A percentile compares a stretch with the other conserved stretches of the same genome.
Conservation (phyloP, 2,329 filamentous ascomycete genomes). For the Aspergillus terreus region DNA sequence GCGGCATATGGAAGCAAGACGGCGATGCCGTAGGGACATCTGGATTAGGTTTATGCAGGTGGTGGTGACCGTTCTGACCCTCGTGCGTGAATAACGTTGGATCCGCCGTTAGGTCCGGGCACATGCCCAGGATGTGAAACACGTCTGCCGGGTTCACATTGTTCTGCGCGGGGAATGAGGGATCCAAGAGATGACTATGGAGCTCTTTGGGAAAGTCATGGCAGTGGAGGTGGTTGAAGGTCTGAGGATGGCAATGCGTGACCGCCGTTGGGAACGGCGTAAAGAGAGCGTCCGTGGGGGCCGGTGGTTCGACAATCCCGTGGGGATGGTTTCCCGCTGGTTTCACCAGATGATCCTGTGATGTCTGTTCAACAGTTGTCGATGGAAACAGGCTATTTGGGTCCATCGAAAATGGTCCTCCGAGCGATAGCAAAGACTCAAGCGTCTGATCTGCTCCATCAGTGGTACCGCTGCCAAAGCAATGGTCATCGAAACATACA, state of each 20-base stretch:
- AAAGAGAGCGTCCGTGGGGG: slow-evolving; percentile 16
- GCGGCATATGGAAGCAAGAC: slow-evolving; percentile 30
- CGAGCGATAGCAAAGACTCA: slow-evolving; percentile 31
- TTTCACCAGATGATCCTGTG: slow-evolving; percentile 19
- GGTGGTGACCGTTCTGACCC: slow-evolving; percentile 10
- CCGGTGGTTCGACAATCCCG: slow-evolving; percentile 11
- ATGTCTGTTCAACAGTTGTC: slow-evolving; percentile 14
- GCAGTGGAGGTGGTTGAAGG: slow-evolving; percentile 26
- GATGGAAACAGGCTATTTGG: slow-evolving; percentile 24
- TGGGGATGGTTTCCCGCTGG: slow-evolving; percentile 14
- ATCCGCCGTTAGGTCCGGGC: slow-evolving; percentile 27
- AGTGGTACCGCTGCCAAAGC: slow-evolving; percentile 20
- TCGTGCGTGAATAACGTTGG: slow-evolving; percentile 23
- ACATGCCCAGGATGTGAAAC: slow-evolving; percentile 35
- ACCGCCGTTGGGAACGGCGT: slow-evolving; percentile 17
- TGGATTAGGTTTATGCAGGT: slow-evolving; percentile 21
- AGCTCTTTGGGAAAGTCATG: slow-evolving; percentile 28
- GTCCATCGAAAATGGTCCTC: slow-evolving; percentile 27
- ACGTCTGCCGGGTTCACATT: slow-evolving; percentile 33
- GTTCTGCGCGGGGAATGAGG: slow-evolving; percentile 22
- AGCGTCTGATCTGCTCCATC: slow-evolving; percentile 24
- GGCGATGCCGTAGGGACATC: slow-evolving; percentile 19
- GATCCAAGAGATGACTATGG: slow-evolving; percentile 19
- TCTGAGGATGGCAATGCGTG: slow-evolving; percentile 23
- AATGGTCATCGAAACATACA: slow-evolving; percentile 39